phyloP scores from a whole-genome alignment of 2,329 filamentous ascomycete species.

The Cladosporium austrohemisphaericum region DNA sequence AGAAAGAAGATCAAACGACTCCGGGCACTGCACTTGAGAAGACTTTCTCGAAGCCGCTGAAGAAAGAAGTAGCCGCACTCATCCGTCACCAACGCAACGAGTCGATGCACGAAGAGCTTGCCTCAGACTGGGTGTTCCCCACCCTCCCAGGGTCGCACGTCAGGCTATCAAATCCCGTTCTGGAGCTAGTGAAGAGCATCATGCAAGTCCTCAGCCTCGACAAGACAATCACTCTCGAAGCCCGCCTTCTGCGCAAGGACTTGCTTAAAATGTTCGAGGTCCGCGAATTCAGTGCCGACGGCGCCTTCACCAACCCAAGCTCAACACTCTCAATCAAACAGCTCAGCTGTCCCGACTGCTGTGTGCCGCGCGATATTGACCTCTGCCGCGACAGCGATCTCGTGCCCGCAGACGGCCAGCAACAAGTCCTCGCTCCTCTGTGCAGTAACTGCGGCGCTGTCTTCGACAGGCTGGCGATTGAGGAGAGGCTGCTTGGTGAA shows the following conservation, averaged over 20 bases:
- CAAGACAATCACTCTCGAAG: conserved; percentile 85
- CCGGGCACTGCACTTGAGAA: conserved; percentile 67
- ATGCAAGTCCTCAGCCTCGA: conserved; percentile 91
- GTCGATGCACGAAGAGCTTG: conserved; percentile 81
- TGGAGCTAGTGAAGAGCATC: conserved; percentile 87
- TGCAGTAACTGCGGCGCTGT: conserved; percentile 73
- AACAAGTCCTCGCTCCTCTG: conserved; percentile 27
- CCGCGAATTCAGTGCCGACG: conserved; percentile 85
- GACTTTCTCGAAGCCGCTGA: conserved; percentile 80
- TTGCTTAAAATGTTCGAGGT: conserved; percentile 87
- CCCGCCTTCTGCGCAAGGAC: conserved; percentile 82
- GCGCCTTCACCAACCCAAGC: conserved; percentile 82
- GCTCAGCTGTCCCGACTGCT: conserved; percentile 86
- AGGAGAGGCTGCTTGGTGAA: conserved; percentile 74
- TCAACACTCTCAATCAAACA: conserved; percentile 69
- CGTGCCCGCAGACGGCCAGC: conserved; percentile 46
- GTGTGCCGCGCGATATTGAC: conserved; percentile 81
- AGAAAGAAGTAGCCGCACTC: conserved; percentile 80
- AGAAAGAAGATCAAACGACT: conserved; percentile 57
- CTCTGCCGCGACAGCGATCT: conserved; percentile 86
- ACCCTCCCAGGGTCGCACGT: conserved; percentile 69
- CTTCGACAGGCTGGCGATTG: conserved; percentile 74
- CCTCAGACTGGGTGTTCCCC: conserved; percentile 83
- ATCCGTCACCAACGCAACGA: conserved; percentile 83
- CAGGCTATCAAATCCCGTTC: conserved; percentile 64